Evolutionary conservation across 1,284 basidiomycete species (phyloP), one percentile per base, ranked within the genome.

Genomic region (Tranzscheliella williamsii): DNA sequence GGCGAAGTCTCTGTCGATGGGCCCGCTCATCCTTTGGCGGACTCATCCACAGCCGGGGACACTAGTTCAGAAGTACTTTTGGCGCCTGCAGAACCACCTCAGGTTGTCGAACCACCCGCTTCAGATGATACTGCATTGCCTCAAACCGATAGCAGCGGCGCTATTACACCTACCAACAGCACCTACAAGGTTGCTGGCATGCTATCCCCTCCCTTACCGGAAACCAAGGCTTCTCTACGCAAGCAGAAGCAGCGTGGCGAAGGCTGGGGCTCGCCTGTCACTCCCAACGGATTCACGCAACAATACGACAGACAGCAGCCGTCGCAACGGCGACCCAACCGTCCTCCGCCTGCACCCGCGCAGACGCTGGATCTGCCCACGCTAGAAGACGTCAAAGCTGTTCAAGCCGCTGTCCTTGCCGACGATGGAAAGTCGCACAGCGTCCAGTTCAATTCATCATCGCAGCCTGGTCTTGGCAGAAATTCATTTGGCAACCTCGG

Each of bases 381-480:
- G 1, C 65, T 75, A 24, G 75, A 73, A 21, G 75, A 76, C 22
- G 70, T 76, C 27, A 66, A 71, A 18, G 72, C 73, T 13, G 60
- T 64, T 15, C 66, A 75, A 29, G 73, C 73, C 1, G 64, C 70
- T 2, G 56, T 47, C 13, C 37, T 70, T 9, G 63, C 72, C 13
- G 50, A 66, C 32, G 57, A 68, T 27, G 54, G 57, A 32, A 48
- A 44, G 26, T 50, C 56, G 8, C 63, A 63, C 50, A 63, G 48
- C 36, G 50, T 63, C 22, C 60, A 63, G 16, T 63, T 63, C 21
- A 50, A 57, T 11, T 32, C 41, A 8, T 9, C 32, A 8, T 17
- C 9, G 8, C 18, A 9, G 9, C 9, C 13, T 9, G 9, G 23
- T 9, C 12, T 13, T 11, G 21, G 21, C 42, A 29, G 49, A 22